Conservation (phyloP, 495 filamentous ascomycete genomes). For the Cenococcum geophilum region DNA sequence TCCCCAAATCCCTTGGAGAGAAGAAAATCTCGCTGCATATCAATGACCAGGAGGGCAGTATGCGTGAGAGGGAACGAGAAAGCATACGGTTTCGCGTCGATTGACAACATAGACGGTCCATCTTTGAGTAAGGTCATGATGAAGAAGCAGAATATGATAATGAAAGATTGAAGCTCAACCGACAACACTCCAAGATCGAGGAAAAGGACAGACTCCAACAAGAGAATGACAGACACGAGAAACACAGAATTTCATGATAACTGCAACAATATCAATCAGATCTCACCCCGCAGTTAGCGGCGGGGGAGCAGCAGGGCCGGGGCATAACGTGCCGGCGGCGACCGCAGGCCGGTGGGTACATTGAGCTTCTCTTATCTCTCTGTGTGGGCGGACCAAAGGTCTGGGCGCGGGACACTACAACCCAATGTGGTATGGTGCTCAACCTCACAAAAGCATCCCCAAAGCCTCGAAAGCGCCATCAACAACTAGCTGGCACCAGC, state of each 20-base stretch:
- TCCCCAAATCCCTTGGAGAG: slow-evolving; percentile 36
- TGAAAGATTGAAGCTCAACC: background rate
- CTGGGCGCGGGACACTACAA: background rate
- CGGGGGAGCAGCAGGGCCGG: slow-evolving; percentile 8
- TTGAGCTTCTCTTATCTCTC: background rate
- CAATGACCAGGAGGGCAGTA: slow-evolving; percentile 38
- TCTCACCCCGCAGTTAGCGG: background rate
- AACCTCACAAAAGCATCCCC: background rate
- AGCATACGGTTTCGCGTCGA: slow-evolving; percentile 39
- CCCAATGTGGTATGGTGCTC: background rate
- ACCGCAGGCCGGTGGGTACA: slow-evolving; percentile 1
- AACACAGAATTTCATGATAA: slow-evolving; percentile 3
- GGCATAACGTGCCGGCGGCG: slow-evolving; percentile 23
- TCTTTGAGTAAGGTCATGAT: slow-evolving; percentile 17
- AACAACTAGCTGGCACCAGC: background rate
- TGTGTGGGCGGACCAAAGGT: background rate
- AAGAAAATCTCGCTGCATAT: slow-evolving; percentile 41
- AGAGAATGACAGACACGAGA: background rate
- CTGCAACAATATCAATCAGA: background rate
- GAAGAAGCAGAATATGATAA: background rate
- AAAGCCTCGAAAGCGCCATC: background rate
- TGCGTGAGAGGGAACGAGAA: slow-evolving; percentile 37
- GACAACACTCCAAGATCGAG: background rate
- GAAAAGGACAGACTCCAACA: background rate
- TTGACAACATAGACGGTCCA: slow-evolving; percentile 15